Evolutionary conservation across 2,329 filamentous ascomycete genomes (phyloP).

Genomic region (Botrytis fragariae): DNA sequence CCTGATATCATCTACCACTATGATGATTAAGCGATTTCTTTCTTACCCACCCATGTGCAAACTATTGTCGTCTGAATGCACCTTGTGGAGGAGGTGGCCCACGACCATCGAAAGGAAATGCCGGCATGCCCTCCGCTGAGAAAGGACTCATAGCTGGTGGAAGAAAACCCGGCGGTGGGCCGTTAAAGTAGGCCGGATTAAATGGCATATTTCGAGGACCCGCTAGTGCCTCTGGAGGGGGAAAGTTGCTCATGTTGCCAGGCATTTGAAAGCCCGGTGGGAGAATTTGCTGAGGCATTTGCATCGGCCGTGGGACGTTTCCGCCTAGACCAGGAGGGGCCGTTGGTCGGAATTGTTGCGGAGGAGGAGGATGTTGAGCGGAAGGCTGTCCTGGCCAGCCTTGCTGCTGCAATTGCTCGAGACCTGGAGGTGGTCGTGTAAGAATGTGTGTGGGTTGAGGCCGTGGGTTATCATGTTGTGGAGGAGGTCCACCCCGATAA

Average conservation of each 20-base stretch:
- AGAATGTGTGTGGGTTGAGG: constrained; percentile 62
- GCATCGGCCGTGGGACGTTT: constrained; percentile 42
- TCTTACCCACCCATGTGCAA: background rate
- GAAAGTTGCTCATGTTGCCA: constrained; percentile 51
- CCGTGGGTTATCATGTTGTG: constrained; percentile 38
- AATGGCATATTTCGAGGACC: constrained; percentile 46
- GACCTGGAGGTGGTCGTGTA: constrained; percentile 59
- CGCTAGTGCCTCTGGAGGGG: constrained; percentile 47
- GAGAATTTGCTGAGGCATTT: constrained; percentile 56
- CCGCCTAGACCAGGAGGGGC: constrained; percentile 56
- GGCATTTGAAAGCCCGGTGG: constrained; percentile 59
- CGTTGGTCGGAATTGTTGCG: constrained; percentile 42
- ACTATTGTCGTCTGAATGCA: constrained; percentile 42
- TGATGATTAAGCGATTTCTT: background rate
- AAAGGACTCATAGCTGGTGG: constrained; percentile 56
- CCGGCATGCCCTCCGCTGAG: constrained; percentile 47
- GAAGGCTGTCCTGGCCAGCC: constrained; percentile 33
- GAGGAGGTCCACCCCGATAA: constrained; percentile 31
- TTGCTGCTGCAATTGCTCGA: constrained; percentile 53
- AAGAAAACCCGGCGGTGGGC: constrained; percentile 55
- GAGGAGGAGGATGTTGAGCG: constrained; percentile 42
- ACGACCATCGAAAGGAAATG: constrained; percentile 56
- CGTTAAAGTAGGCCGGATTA: constrained; percentile 45
- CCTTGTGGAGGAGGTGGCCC: constrained; percentile 49
- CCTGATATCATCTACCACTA: background rate